phyloP scores from a whole-genome alignment of 108 stramenopile species.

The Nannochloropsis granulata region DNA sequence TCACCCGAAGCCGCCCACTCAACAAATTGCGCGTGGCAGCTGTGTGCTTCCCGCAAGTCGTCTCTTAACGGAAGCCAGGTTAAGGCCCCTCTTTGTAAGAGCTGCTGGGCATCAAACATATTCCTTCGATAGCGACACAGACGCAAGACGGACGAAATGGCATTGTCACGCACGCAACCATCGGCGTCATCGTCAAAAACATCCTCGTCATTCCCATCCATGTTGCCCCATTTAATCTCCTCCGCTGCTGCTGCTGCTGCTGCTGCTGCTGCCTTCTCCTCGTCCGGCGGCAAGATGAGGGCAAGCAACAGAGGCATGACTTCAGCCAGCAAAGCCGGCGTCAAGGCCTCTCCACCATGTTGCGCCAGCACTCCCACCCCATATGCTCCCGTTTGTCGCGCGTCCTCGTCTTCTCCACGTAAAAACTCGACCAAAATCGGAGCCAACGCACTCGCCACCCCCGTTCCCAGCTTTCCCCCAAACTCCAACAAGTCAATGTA shows the following conservation, averaged over 20 bases:
- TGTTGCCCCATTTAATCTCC: background rate
- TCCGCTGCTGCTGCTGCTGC: background rate
- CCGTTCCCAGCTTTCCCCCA: background rate
- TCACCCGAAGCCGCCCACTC: no score
- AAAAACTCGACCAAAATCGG: background rate
- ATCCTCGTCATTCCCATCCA: background rate
- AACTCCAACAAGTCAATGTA: background rate
- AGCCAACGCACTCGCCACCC: background rate
- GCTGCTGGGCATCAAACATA: background rate
- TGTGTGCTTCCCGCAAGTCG: no score
- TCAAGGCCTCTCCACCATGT: background rate
- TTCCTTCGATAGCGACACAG: background rate
- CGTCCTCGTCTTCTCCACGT: background rate
- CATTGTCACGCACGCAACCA: background rate
- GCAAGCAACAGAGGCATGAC: background rate
- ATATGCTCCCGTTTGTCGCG: background rate
- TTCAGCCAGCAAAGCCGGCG: background rate
- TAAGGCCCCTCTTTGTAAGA: background rate
- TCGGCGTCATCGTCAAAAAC: background rate
- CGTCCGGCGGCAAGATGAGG: background rate
- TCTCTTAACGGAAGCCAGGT: no score
- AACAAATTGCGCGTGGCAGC: no score
- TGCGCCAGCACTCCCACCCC: background rate
- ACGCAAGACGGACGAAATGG: background rate
- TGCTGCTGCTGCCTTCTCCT: background rate